A percentile compares a stretch with the other conserved stretches of the same genome.
phyloP scores from a whole-genome alignment of 1,139 yeast genomes.

The Candida neerlandica region DNA sequence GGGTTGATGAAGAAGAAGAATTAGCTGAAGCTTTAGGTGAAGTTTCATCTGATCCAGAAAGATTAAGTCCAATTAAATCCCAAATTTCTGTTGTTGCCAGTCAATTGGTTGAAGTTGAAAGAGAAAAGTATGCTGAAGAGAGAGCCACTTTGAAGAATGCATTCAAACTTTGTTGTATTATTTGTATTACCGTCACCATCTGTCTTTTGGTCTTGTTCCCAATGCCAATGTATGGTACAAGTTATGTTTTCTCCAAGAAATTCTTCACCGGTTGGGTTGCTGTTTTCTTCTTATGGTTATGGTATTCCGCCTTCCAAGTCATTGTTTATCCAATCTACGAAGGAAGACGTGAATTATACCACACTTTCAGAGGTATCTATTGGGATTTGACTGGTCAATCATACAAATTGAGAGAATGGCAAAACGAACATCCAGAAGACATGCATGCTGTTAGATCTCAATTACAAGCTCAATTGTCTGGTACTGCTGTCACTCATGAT shows the following conservation, averaged over 20 bases:
- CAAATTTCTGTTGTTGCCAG: slow-evolving; percentile 44
- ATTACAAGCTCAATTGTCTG: slow-evolving; percentile 42
- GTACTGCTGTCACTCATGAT: slow-evolving; percentile 20
- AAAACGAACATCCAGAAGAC: slow-evolving; percentile 64
- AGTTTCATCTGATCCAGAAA: slow-evolving; percentile 32
- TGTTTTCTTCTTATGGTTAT: slow-evolving; percentile 74
- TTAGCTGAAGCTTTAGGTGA: slow-evolving; percentile 37
- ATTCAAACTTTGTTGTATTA: slow-evolving; percentile 55
- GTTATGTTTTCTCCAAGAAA: slow-evolving; percentile 66
- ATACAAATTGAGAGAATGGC: slow-evolving; percentile 73
- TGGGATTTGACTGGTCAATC: slow-evolving; percentile 84
- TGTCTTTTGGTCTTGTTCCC: slow-evolving; percentile 76
- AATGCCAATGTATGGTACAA: slow-evolving; percentile 83
- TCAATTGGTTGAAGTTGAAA: slow-evolving; percentile 40
- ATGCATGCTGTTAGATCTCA: slow-evolving; percentile 69
- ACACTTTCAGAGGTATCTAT: slow-evolving; percentile 71
- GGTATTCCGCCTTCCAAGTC: slow-evolving; percentile 57
- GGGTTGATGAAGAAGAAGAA: slow-evolving; percentile 72
- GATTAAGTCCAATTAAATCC: slow-evolving; percentile 41
- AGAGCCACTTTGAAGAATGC: slow-evolving; percentile 47
- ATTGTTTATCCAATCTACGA: slow-evolving; percentile 65
- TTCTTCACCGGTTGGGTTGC: slow-evolving; percentile 86
- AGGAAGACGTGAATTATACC: slow-evolving; percentile 64
- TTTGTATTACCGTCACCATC: slow-evolving; percentile 60
- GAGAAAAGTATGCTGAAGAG: slow-evolving; percentile 47